Conservation (phyloP, 805 yeast genomes). For the Yamadazyma akitaensis region DNA sequence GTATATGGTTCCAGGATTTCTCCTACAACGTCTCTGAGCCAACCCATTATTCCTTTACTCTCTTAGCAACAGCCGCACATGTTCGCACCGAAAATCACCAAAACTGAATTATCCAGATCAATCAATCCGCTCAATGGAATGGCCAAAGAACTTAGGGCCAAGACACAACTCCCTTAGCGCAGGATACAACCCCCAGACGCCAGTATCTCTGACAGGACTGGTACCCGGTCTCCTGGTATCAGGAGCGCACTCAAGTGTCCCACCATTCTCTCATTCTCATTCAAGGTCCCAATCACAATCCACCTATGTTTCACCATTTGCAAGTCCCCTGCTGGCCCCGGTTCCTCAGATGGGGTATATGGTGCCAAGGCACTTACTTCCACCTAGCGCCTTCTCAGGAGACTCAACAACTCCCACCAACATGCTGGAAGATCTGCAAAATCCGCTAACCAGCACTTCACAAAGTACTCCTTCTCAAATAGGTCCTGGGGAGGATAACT, state of each 20-base stretch:
- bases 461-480: no score
- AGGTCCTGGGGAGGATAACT: neutral
- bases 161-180: slow-evolving; percentile 1
- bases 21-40: no score
- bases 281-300: slow-evolving; percentile 2
- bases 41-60: no score
- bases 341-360: neutral
- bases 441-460: neutral
- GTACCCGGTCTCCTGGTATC: neutral
- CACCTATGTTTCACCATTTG: slow-evolving; percentile 2
- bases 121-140: slow-evolving; percentile 8
- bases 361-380: slow-evolving; percentile 7
- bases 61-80: neutral
- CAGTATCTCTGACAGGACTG: neutral
- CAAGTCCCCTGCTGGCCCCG: slow-evolving; percentile 1
- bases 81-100: neutral
- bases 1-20: neutral
- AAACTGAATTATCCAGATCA: neutral
- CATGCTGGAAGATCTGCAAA: neutral
- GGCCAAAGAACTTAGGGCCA: slow-evolving; percentile 8
- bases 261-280: neutral
- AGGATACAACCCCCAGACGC: slow-evolving; percentile 4
- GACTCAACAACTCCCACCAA: neutral
- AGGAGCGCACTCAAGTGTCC: neutral
- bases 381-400: slow-evolving; percentile 1